Evolutionary conservation across 768 basidiomycete genomes (phyloP), one percentile per base, ranked within the genome.

Genomic region (Mycena filopes): DNA sequence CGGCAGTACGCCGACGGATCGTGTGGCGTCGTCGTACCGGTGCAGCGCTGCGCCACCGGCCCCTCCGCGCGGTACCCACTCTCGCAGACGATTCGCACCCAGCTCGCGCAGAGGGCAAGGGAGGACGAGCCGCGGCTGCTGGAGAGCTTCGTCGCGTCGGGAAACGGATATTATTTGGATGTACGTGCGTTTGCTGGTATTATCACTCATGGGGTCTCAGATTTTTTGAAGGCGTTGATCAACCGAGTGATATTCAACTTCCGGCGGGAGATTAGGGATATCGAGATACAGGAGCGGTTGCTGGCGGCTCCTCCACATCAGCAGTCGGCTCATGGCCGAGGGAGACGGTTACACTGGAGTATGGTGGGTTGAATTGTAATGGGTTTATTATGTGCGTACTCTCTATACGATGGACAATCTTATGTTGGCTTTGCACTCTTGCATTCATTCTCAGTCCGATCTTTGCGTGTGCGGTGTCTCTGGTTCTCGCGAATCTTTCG

Each of bases 91-190:
- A n/a, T 60, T 31, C 28, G 65, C 25, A 12, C 31, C 8, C 53
- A 43, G 46, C 46, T 66, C 4, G 53, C 65, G 16, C 51, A 60
- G 42, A 60, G 59, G 29, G 31, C 59, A n/a, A 29, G 45, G n/a
- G 65, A 55, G 6, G 59, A 56, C 26, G 65, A 66, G 59, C 41
- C 51, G 10, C 40, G 51, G 41, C 47, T 66, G 53, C 65, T 55
- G 54, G 54, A 61, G 41, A 66, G 36, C 41, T 60, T 66, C 38
- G 48, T 56, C 26, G 41, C 38, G 1, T 28, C 46, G 4, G 59
- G 55, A 15, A 56, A 66, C 28, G 25, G 8, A 2, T 66, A 66
- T 11, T 66, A 66, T 61, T 33, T 66, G 47, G 65, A 66, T 28
- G 65, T 60, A n/a, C 25, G 64, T 65, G 5, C 10, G 1, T 18